phyloP scores from a whole-genome alignment of 805 yeast genomes.

The Starmerella ratchasimensis region DNA sequence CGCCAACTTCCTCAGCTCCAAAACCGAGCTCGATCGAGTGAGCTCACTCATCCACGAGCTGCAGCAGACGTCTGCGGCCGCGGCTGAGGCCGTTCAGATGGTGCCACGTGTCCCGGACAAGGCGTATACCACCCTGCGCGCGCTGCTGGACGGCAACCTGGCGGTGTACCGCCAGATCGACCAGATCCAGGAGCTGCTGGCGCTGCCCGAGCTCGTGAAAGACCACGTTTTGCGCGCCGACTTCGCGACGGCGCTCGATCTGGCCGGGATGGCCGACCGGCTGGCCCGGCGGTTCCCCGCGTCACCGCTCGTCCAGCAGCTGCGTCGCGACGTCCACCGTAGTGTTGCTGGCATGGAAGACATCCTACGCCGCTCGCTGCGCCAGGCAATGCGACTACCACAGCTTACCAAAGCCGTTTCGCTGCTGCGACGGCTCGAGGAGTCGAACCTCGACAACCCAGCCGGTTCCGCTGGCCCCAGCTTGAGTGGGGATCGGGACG shows the following conservation, averaged over 20 bases:
- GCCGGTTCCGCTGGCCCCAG: too few species aligned
- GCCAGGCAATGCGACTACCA: constrained; percentile 68
- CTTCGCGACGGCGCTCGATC: constrained; percentile 79
- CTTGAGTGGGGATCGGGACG: too few species aligned
- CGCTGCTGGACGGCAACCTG: constrained; percentile 33
- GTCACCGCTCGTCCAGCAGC: constrained; percentile 37
- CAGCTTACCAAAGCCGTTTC: constrained; percentile 65
- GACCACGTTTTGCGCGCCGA: constrained; percentile 79
- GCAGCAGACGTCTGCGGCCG: constrained; percentile 3
- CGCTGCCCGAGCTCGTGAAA: constrained; percentile 66
- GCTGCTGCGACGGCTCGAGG: constrained; percentile 47
- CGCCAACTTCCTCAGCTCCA: constrained; percentile 12
- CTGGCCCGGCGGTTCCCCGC: constrained; percentile 57
- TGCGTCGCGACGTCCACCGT: constrained; percentile 40
- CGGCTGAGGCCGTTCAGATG: constrained; percentile 15
- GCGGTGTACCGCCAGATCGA: constrained; percentile 38
- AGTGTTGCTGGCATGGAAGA: constrained; percentile 48
- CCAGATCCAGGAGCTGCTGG: constrained; percentile 61
- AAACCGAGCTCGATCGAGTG: constrained; percentile 10
- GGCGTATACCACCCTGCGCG: constrained; percentile 14
- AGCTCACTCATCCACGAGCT: constrained; percentile 7
- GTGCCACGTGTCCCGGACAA: constrained; percentile 16
- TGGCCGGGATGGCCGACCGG: constrained; percentile 59
- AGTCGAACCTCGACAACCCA: constrained; percentile 19
- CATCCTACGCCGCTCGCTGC: constrained; percentile 52